Evolutionary conservation across 805 yeast species (phyloP).

Genomic region (Vanderwaltozyma tropicalis): DNA sequence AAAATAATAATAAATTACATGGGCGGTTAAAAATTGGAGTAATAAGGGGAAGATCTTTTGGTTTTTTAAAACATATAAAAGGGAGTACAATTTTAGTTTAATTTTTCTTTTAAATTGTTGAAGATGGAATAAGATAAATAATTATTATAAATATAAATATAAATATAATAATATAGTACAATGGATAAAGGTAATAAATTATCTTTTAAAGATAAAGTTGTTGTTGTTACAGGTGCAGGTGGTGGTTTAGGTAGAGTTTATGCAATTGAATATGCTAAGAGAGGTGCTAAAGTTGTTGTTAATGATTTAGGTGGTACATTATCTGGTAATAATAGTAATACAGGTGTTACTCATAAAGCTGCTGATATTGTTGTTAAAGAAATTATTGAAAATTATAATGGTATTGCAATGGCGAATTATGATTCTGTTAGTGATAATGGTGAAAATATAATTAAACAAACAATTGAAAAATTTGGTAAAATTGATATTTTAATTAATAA

Average conservation of each 20-base stretch:
- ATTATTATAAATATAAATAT: too few species aligned
- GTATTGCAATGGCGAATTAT: slow-evolving; percentile 86
- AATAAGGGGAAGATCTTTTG: too few species aligned
- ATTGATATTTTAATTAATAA: slow-evolving; percentile 85
- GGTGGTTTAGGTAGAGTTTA: slow-evolving; percentile 91
- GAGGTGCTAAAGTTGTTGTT: slow-evolving; percentile 93
- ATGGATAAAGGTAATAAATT: slow-evolving; percentile 16
- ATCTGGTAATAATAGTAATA: slow-evolving; percentile 37
- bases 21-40: too few species aligned
- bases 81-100: too few species aligned
- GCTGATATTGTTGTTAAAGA: slow-evolving; percentile 88
- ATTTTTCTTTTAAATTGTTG: too few species aligned
- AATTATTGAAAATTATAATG: slow-evolving; percentile 56
- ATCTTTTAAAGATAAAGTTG: slow-evolving; percentile 72
- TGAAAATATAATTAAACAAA: slow-evolving; percentile 74
- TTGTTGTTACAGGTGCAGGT: slow-evolving; percentile 93
- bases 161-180: background rate
- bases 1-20: too few species aligned
- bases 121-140: too few species aligned
- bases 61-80: too few species aligned
- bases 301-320: slow-evolving; percentile 87
- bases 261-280: slow-evolving; percentile 73
- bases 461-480: slow-evolving; percentile 76
- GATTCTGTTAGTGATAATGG: slow-evolving; percentile 81
- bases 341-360: slow-evolving; percentile 51